Percentiles rank a stretch among this genome's conserved stretches.
Evolutionary conservation across 129 eudicot genomes (phyloP).

Genomic region (Lonicera japonica): DNA sequence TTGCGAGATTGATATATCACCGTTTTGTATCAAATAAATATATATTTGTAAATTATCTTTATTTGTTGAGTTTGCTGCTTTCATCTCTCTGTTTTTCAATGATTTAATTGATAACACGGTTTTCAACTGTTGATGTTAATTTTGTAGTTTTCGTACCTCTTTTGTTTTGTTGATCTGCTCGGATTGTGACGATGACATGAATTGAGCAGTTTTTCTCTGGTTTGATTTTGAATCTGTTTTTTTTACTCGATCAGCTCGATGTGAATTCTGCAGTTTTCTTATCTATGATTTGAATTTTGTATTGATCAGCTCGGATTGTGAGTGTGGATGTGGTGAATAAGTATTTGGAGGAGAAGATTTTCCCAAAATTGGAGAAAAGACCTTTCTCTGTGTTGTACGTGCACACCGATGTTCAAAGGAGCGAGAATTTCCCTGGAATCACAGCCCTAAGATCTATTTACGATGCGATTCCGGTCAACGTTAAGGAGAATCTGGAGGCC

Average conservation of each 20-base stretch:
- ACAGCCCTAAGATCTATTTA: constrained; percentile 50
- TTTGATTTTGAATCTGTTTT: too few species aligned
- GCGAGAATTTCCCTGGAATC: constrained; percentile 74
- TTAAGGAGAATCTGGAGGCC: constrained; percentile 43
- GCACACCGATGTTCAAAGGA: constrained; percentile 69
- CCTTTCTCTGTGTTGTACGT: constrained; percentile 67
- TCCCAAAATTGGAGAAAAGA: constrained; percentile 34
- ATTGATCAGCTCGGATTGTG: constrained; percentile 6
- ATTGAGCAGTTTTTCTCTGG: background rate
- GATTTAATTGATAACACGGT: too few species aligned
- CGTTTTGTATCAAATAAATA: too few species aligned
- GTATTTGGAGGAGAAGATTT: constrained; percentile 60
- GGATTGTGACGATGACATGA: too few species aligned
- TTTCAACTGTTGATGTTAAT: too few species aligned
- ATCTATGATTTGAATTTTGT: background rate
- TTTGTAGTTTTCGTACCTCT: too few species aligned
- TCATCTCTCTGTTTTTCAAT: too few species aligned
- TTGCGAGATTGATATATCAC: too few species aligned
- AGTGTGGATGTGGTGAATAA: constrained; percentile 52
- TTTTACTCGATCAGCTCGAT: background rate
- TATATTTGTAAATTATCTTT: too few species aligned
- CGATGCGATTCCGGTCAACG: constrained; percentile 57
- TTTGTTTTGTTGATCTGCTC: too few species aligned
- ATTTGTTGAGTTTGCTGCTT: too few species aligned
- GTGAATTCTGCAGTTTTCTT: background rate